These are phyloP conservation scores for Puccinia novopanici DNA, from an alignment of 1,284 basidiomycete species.

Conservation along the genomic window DNA sequence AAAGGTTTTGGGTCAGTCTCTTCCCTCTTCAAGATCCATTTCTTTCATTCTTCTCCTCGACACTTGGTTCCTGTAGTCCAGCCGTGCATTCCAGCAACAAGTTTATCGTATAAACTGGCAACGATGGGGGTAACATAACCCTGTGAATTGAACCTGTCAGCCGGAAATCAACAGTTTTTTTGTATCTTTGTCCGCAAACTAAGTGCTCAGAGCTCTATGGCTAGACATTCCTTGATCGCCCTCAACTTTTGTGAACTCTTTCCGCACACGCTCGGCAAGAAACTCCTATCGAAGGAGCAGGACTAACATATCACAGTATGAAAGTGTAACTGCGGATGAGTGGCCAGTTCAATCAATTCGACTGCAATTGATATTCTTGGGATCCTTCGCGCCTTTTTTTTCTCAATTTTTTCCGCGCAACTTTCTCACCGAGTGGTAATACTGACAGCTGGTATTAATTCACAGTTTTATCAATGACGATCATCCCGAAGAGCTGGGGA, in stretches of 20 bases:
- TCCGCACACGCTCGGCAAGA: too few relatives aligned
- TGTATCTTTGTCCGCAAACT: too few relatives aligned
- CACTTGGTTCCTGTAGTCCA: neutral
- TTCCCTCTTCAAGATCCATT: neutral
- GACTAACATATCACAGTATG: too few relatives aligned
- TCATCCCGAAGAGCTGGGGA: constrained; percentile 50
- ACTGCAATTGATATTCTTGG: neutral
- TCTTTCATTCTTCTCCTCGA: neutral
- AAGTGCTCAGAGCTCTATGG: too few relatives aligned
- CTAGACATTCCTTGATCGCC: too few relatives aligned
- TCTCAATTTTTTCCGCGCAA: neutral
- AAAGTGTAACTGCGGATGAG: neutral
- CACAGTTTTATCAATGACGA: constrained; percentile 49
- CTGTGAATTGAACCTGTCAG: too few relatives aligned
- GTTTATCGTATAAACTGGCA: neutral
- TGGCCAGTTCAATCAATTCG: neutral
- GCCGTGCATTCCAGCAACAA: neutral
- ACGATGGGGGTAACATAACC: too few relatives aligned
- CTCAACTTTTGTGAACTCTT: too few relatives aligned
- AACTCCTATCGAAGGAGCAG: too few relatives aligned
- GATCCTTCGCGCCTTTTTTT: neutral
- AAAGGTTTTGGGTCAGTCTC: constrained; percentile 51
- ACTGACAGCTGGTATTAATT: constrained; percentile 5
- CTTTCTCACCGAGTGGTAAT: neutral
- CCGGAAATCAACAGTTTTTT: too few relatives aligned